Evolutionary conservation across 164 flowering plant genomes (phyloP).

Genomic region (Platanus orientalis): DNA sequence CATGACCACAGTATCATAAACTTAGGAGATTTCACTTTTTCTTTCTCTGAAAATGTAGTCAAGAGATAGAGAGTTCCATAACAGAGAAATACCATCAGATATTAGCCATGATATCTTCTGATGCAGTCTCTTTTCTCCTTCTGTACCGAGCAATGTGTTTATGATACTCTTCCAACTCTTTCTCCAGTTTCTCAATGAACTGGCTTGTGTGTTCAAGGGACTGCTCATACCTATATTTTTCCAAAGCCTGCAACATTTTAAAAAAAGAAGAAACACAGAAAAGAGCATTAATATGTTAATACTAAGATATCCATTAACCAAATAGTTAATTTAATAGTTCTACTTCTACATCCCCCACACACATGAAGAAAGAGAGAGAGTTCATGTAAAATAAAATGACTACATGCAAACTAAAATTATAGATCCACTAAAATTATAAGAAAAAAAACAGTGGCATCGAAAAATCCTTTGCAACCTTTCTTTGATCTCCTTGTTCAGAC

Average conservation of each 20-base stretch:
- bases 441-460: too few species aligned
- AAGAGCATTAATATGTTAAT: not conserved
- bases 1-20: not conserved
- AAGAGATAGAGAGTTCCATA: not conserved
- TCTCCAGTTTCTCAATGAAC: slow-evolving; percentile 88
- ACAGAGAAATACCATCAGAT: not conserved
- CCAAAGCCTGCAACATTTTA: slow-evolving; percentile 67
- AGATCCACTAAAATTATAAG: too few species aligned
- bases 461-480: too few species aligned
- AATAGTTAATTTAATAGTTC: too few species aligned
- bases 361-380: too few species aligned
- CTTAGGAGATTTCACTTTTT: not conserved
- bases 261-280: slow-evolving; percentile 1
- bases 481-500: too few species aligned
- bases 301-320: too few species aligned
- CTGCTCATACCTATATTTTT: slow-evolving; percentile 68
- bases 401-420: too few species aligned
- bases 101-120: slow-evolving; percentile 10
- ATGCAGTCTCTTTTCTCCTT: slow-evolving; percentile 30
- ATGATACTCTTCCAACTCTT: slow-evolving; percentile 81
- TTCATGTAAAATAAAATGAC: too few species aligned
- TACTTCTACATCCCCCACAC: too few species aligned
- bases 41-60: not conserved
- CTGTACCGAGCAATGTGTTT: slow-evolving; percentile 54
- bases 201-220: slow-evolving; percentile 90